These are phyloP conservation scores for Elaeagnus macrophylla DNA, from an alignment of 306 rosid genomes.

Conservation along the genomic window DNA sequence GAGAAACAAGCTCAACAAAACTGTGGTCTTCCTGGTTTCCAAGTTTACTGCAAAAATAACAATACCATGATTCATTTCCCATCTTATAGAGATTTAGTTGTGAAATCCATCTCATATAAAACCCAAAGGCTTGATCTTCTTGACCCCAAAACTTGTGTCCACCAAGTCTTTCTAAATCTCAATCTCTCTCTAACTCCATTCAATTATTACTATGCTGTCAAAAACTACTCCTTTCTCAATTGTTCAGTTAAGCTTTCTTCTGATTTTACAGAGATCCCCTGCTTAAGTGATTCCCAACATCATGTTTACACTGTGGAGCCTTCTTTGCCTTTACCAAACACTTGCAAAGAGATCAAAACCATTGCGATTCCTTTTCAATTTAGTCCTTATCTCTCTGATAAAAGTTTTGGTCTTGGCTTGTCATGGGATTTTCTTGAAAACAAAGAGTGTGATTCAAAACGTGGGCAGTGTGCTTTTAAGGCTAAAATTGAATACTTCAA, in stretches of 20 bases:
- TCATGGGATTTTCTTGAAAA: constrained; percentile 41
- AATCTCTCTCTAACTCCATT: constrained; percentile 58
- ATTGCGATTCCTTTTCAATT: constrained; percentile 58
- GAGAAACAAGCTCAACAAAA: constrained; percentile 6
- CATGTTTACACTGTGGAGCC: constrained; percentile 63
- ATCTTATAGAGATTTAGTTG: constrained; percentile 39
- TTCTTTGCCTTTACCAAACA: constrained; percentile 28
- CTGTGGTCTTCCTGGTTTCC: constrained; percentile 21
- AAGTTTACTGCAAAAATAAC: constrained; percentile 34
- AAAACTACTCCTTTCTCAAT: constrained; percentile 46
- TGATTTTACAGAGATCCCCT: constrained; percentile 42
- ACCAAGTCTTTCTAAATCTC: constrained; percentile 58
- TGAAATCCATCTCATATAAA: constrained; percentile 63
- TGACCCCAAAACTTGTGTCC: constrained; percentile 55
- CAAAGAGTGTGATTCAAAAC: constrained; percentile 19
- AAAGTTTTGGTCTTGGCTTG: constrained; percentile 59
- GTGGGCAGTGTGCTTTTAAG: neutral
- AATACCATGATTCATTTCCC: constrained; percentile 50
- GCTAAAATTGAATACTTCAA: constrained; percentile 12
- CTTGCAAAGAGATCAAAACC: constrained; percentile 47
- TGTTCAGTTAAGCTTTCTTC: constrained; percentile 34
- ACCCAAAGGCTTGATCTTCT: constrained; percentile 42
- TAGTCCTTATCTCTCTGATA: constrained; percentile 60
- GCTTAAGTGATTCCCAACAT: constrained; percentile 37
- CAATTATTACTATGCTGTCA: constrained; percentile 37